These are phyloP conservation scores for Penicillium sp. DNA, from an alignment of 2,329 filamentous ascomycete genomes.

Conservation along the genomic window DNA sequence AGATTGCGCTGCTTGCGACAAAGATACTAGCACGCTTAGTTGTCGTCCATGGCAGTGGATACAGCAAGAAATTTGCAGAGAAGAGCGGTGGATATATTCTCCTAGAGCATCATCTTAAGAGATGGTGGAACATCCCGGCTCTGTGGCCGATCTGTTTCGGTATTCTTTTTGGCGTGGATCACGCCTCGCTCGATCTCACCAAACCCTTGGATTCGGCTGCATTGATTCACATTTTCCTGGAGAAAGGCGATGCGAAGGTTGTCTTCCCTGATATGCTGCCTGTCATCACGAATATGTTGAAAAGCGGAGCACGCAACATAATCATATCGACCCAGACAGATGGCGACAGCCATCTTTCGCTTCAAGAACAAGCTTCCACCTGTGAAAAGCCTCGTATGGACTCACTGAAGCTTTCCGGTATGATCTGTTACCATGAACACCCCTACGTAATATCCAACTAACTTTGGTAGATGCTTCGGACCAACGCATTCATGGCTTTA, in stretches of 20 bases:
- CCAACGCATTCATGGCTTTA: constrained; percentile 26
- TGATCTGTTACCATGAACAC: neutral
- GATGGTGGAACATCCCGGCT: constrained; percentile 84
- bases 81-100: constrained; percentile 88
- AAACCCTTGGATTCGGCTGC: constrained; percentile 72
- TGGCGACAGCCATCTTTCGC: neutral
- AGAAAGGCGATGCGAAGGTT: constrained; percentile 62
- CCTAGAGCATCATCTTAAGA: constrained; percentile 76
- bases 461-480: constrained; percentile 8
- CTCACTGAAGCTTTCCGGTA: constrained; percentile 15
- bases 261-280: constrained; percentile 75
- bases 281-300: constrained; percentile 83
- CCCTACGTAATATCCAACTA: neutral
- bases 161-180: constrained; percentile 82
- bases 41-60: constrained; percentile 76
- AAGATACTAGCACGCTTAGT: constrained; percentile 83
- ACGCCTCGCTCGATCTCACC: constrained; percentile 72
- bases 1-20: constrained; percentile 76
- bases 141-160: constrained; percentile 88
- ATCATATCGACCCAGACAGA: constrained; percentile 60
- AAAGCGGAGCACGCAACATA: constrained; percentile 73
- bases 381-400: constrained; percentile 14
- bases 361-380: constrained; percentile 8
- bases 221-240: constrained; percentile 70
- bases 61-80: constrained; percentile 80